Percentiles rank a stretch among this genome's conserved stretches.
These are phyloP conservation scores for Nakataea oryzae DNA, from an alignment of 2,329 filamentous ascomycete genomes.

Conservation along the genomic window DNA sequence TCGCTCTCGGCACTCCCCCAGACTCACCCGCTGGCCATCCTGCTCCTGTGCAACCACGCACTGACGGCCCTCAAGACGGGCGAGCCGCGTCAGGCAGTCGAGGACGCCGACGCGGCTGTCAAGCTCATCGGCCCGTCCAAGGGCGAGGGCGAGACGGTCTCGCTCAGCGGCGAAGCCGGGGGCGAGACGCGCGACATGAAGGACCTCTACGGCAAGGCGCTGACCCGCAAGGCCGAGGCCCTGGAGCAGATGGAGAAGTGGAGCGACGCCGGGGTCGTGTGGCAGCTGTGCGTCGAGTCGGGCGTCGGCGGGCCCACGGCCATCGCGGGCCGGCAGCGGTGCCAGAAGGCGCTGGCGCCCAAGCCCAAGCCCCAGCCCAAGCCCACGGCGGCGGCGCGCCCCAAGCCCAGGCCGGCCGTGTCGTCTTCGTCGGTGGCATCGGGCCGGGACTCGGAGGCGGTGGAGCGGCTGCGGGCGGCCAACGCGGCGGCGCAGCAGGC, in stretches of 20 bases:
- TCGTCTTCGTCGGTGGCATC: slow-evolving; percentile 24
- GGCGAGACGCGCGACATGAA: slow-evolving; percentile 73
- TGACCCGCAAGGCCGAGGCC: slow-evolving; percentile 91
- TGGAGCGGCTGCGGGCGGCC: slow-evolving; percentile 69
- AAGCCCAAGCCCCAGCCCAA: slow-evolving; percentile 41
- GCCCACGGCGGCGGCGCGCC: slow-evolving; percentile 30
- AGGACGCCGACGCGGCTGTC: slow-evolving; percentile 74
- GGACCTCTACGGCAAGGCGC: slow-evolving; percentile 85
- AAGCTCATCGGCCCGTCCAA: slow-evolving; percentile 67
- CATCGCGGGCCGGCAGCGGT: slow-evolving; percentile 76
- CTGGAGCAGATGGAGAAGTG: slow-evolving; percentile 93
- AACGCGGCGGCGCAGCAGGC: slow-evolving; percentile 77
- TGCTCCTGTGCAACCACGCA: slow-evolving; percentile 86
- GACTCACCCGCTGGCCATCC: slow-evolving; percentile 71
- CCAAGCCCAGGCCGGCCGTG: slow-evolving; percentile 27
- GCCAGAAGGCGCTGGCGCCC: slow-evolving; percentile 73
- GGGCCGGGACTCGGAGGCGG: slow-evolving; percentile 58
- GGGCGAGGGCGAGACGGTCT: slow-evolving; percentile 72
- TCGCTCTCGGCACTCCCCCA: slow-evolving; percentile 66
- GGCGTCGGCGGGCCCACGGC: slow-evolving; percentile 80
- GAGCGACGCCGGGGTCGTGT: slow-evolving; percentile 69
- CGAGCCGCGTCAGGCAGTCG: slow-evolving; percentile 76
- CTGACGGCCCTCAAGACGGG: slow-evolving; percentile 86
- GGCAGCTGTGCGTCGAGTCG: slow-evolving; percentile 73
- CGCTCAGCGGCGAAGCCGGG: slow-evolving; percentile 48